phyloP scores from a whole-genome alignment of 257 asterid genomes.

The Rhazya stricta region DNA sequence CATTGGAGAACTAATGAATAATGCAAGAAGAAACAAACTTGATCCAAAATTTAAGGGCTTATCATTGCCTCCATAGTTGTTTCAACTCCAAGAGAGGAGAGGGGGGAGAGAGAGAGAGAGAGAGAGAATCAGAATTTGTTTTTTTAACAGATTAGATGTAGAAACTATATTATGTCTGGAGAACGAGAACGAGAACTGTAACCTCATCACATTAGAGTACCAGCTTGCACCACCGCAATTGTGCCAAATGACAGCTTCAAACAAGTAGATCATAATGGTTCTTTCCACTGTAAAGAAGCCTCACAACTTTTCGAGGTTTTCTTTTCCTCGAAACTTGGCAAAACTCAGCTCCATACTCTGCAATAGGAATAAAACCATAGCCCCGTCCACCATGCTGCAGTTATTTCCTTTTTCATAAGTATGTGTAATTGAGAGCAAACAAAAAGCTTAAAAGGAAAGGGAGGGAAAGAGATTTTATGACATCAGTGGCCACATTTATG shows the following conservation, averaged over 20 bases:
- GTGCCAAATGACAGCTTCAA: constrained; percentile 22
- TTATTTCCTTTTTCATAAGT: not conserved
- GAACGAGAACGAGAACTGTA: not conserved
- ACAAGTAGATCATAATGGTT: constrained; percentile 89
- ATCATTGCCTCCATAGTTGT: not conserved
- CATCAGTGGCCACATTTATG: not conserved
- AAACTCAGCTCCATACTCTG: constrained; percentile 83
- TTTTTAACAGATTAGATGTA: not conserved
- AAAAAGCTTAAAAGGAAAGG: not conserved
- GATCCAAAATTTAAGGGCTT: not conserved
- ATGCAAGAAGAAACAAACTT: not conserved
- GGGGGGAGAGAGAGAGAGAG: too few relatives aligned
- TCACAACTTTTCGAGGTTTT: constrained; percentile 55
- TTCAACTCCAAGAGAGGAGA: not conserved
- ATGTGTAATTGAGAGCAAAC: not conserved
- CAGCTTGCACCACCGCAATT: not conserved
- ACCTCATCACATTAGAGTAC: not conserved
- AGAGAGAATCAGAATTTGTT: not conserved
- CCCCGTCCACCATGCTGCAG: constrained; percentile 85
- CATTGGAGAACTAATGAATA: not conserved
- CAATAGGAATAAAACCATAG: constrained; percentile 81
- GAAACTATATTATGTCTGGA: not conserved
- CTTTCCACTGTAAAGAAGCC: constrained; percentile 71
- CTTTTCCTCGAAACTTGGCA: constrained; percentile 31
- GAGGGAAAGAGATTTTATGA: not conserved